Percentiles rank a stretch among this genome's conserved stretches.
Conservation (phyloP, 139 green algal species). For the Eudorina sp. region DNA sequence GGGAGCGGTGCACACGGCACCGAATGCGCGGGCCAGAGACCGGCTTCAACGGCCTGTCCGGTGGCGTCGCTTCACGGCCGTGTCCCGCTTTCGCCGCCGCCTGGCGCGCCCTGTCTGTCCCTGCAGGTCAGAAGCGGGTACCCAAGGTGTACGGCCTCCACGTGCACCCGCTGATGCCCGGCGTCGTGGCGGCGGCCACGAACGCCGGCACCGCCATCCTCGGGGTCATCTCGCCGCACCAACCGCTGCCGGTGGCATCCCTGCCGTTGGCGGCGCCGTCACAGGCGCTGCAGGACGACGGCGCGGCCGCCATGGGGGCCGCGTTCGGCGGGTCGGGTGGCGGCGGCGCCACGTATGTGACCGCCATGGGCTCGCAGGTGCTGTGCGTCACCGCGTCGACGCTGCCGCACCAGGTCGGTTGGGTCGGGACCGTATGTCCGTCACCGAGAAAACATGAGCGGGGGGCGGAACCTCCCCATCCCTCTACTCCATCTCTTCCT, state of each 20-base stretch:
- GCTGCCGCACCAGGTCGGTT: slow-evolving; percentile 37
- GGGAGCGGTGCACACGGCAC: too few species aligned
- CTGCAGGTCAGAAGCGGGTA: slow-evolving; percentile 58
- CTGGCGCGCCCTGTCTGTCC: neutral
- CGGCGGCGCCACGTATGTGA: slow-evolving; percentile 48
- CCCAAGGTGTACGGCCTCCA: slow-evolving; percentile 70
- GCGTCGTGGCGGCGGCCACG: slow-evolving; percentile 53
- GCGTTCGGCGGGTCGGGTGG: slow-evolving; percentile 26
- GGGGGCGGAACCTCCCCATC: too few species aligned
- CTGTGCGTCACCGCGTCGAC: slow-evolving; percentile 33
- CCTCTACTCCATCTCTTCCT: too few species aligned
- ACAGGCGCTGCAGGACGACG: slow-evolving; percentile 30
- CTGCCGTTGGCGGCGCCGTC: slow-evolving; percentile 53
- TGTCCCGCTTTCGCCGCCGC: too few species aligned
- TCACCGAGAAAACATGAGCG: too few species aligned
- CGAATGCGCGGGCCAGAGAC: too few species aligned
- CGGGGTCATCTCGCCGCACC: slow-evolving; percentile 34
- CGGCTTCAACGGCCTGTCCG: too few species aligned
- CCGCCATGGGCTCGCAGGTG: slow-evolving; percentile 32
- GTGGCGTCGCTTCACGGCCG: too few species aligned
- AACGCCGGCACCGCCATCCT: slow-evolving; percentile 66
- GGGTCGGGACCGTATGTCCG: too few species aligned
- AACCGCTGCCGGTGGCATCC: slow-evolving; percentile 48
- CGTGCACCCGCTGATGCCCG: slow-evolving; percentile 61
- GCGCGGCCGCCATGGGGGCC: slow-evolving; percentile 2